Conservation (phyloP, 163 green algal genomes). For the Chlorella variabilis region DNA sequence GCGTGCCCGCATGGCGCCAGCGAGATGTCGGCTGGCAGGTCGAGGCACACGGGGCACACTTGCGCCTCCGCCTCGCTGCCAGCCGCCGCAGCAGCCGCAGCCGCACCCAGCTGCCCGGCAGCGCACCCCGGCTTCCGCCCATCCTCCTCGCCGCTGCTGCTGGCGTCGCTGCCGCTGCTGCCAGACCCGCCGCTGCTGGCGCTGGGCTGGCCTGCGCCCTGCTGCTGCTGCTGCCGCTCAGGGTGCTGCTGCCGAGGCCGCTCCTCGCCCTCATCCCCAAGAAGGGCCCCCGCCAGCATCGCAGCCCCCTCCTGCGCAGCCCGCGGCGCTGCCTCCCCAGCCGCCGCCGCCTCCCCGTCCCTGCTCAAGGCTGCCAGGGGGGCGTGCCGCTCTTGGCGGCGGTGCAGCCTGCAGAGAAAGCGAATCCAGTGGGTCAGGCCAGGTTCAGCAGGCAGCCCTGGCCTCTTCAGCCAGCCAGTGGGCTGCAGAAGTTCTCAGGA, state of each 20-base stretch:
- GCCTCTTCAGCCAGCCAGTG: too few relatives aligned
- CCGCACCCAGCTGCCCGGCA: too few relatives aligned
- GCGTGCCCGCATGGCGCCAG: slow-evolving; percentile 11
- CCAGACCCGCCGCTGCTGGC: not conserved
- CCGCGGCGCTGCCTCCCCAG: not conserved
- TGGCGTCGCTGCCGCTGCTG: not conserved
- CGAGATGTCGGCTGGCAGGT: slow-evolving; percentile 12
- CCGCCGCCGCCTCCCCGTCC: not conserved
- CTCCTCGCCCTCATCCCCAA: not conserved
- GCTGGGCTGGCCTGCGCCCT: not conserved
- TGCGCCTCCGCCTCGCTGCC: not conserved
- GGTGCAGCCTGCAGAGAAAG: slow-evolving; percentile 4
- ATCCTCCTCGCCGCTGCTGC: not conserved
- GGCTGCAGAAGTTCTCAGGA: not conserved
- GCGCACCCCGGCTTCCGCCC: not conserved
- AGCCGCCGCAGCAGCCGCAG: not conserved
- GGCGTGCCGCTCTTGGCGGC: not conserved
- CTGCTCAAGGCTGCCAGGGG: not conserved
- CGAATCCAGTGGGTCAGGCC: too few relatives aligned
- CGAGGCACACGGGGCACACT: slow-evolving; percentile 17
- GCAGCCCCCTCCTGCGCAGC: not conserved
- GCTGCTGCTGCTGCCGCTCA: not conserved
- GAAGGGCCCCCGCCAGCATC: not conserved
- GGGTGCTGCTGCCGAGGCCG: not conserved
- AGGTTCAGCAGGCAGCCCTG: too few relatives aligned